Evolutionary conservation across 805 yeast genomes (phyloP).

Genomic region (Pichia pseudocactophila): DNA sequence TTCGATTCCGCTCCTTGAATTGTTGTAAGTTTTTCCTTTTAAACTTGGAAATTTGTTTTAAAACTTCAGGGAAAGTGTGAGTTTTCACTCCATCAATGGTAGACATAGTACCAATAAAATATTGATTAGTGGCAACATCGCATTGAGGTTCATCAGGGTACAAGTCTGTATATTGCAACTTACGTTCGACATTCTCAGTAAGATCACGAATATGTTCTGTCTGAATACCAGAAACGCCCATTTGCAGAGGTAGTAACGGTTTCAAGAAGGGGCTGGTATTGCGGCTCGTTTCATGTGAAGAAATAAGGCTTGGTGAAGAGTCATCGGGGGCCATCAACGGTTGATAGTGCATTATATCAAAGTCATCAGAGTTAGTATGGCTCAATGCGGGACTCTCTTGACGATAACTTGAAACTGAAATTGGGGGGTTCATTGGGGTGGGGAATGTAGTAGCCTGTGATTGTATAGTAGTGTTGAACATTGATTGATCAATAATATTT

Average conservation of each 20-base stretch:
- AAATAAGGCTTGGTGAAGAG: slow-evolving; percentile 4
- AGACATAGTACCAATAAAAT: slow-evolving; percentile 45
- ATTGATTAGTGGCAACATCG: slow-evolving; percentile 57
- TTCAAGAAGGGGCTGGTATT: slow-evolving; percentile 4
- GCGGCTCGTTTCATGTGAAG: slow-evolving; percentile 2
- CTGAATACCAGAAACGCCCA: not conserved
- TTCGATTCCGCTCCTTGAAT: slow-evolving; percentile 25
- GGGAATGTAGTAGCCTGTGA: not conserved
- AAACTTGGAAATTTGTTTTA: slow-evolving; percentile 34
- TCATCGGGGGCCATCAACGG: slow-evolving; percentile 15
- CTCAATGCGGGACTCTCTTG: slow-evolving; percentile 28
- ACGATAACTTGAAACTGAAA: no score
- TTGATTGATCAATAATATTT: slow-evolving; percentile 47
- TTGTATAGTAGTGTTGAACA: slow-evolving; percentile 13
- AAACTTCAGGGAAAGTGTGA: slow-evolving; percentile 53
- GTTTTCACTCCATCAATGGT: slow-evolving; percentile 30
- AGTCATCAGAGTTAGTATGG: slow-evolving; percentile 24
- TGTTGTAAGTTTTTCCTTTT: slow-evolving; percentile 33
- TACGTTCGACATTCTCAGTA: not conserved
- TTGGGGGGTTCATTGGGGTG: not conserved
- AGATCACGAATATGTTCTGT: not conserved
- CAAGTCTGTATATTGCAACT: slow-evolving; percentile 3
- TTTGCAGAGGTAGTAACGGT: slow-evolving; percentile 8
- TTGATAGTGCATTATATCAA: slow-evolving; percentile 20
- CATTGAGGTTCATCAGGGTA: slow-evolving; percentile 32